Evolutionary conservation across 805 yeast genomes (phyloP), one percentile per base, ranked within the genome.

Genomic region (Wickerhamiella lipophila): DNA sequence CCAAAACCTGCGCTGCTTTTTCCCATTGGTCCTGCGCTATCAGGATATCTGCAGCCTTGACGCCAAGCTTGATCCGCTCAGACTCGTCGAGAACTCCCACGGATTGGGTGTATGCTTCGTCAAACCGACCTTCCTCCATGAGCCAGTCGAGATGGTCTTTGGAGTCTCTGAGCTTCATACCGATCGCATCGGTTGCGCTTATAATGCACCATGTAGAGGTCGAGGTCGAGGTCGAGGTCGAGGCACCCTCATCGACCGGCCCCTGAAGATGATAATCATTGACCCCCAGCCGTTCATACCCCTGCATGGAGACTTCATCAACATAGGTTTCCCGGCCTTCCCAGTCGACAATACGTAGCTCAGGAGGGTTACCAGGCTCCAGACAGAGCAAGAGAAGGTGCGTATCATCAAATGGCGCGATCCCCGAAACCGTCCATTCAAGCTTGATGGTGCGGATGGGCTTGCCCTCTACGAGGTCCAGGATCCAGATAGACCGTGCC

Each of bases 111-210:
- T 95, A 89, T 0, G 96, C 96, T 39, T 78, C 78, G 15, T 69
- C 64, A 57, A 64, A 83, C 47, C 68, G 63, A 1, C 71, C 71
- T 34, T 68, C 73, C 1, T 76, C 76, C 3, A 77, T 51, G 51
- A 71, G 81, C 96, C 96, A 89, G 3, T 76, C 67, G 41, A 80
- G 72, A 51, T 81, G 76, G 60, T 88, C 97, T 25, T 68, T 63
- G 21, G 81, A 64, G 47, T 77, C 78, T n/a, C 83, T 70, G 52
- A 81, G 85, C 55, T 79, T 75, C 0, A 87, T 86, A 13, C 78
- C 68, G 1, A 89, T 81, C 0, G 81, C 89, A 64, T 87, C 97
- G 42, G 76, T 75, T 0, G 96, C 85, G 59, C 89, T 78, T 4
- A 89, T 69, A 16, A 92, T 68, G 57, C 73, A 83, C 67, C 81